Evolutionary conservation across 495 filamentous ascomycete genomes (phyloP), one percentile per base, ranked within the genome.

Genomic region (Trichocladium antarcticum): DNA sequence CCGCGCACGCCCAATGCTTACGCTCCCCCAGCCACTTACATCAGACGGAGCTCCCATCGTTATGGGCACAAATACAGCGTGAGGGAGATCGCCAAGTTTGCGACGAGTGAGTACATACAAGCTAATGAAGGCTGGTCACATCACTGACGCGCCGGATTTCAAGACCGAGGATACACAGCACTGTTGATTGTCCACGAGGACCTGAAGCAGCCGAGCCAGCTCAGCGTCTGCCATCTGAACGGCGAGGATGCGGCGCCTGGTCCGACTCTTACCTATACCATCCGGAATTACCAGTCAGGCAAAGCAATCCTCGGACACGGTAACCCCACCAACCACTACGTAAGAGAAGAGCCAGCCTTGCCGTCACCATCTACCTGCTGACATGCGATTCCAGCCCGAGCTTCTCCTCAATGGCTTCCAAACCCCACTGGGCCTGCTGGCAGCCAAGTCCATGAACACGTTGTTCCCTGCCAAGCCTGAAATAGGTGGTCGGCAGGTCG

Each of bases 371-470:
- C 29, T n/a, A 6, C 22, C 1, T 1, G n/a, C 7, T 20, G 37
- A 65, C 43, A 20, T 0, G 8, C 6, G 8, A 19, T 10, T 10
- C 11, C 21, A 65, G 62, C 92, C 90, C 4, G 92, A 98, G 66
- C 76, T 98, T 35, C 85, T 96, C 41, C 75, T 98, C 31, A 96
- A 96, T 66, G 89, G 89, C 61, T 98, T 98, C 73, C 79, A 86
- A 56, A 98, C 93, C 0, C 87, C 92, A 0, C 72, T 98, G 9
- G 93, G 93, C 63, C 71, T 94, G 5, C 72, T 95, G n/a, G 87
- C 86, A 0, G 92, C 89, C 10, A 82, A 85, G 53, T 72, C 94
- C 1, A 90, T 97, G 74, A 76, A 82, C 51, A 78, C 78, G 0
- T 65, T 96, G 34, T 96, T 92, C 69, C 89, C 90, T 1, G 73